These are phyloP conservation scores for Cercospora nicotianae DNA, from an alignment of 2,329 filamentous ascomycete species.

Conservation along the genomic window DNA sequence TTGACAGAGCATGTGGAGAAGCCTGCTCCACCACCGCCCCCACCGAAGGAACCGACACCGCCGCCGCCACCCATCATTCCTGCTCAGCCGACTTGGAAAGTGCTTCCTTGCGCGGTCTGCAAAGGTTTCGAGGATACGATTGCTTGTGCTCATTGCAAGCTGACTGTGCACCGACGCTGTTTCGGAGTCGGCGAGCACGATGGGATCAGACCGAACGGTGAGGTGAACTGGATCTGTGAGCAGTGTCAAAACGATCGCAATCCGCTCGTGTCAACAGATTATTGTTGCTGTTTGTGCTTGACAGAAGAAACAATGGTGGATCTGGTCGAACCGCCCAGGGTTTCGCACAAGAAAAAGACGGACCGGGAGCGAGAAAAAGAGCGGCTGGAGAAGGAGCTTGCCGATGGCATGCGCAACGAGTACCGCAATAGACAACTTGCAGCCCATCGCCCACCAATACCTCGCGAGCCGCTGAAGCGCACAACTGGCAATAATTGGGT, in stretches of 20 bases:
- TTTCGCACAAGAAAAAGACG: conserved; percentile 81
- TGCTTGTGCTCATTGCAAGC: conserved; percentile 82
- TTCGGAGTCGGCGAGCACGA: conserved; percentile 75
- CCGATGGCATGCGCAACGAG: conserved; percentile 73
- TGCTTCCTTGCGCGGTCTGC: conserved; percentile 84
- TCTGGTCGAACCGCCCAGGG: conserved; percentile 77
- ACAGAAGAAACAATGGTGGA: conserved; percentile 79
- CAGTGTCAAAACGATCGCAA: conserved; percentile 94
- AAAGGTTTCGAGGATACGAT: conserved; percentile 68
- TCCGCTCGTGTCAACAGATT: conserved; percentile 87
- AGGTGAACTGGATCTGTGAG: conserved; percentile 87
- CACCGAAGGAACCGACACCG: conserved; percentile 57
- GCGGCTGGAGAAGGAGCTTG: conserved; percentile 77
- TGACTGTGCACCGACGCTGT: conserved; percentile 88
- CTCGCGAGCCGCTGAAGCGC: conserved; percentile 86
- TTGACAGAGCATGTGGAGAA: conserved; percentile 58
- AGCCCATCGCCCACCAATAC: conserved; percentile 76
- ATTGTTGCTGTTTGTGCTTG: conserved; percentile 90
- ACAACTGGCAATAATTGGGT: conserved; percentile 98
- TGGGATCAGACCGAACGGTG: conserved; percentile 52
- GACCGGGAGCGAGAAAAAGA: conserved; percentile 91
- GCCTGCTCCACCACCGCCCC: conserved; percentile 49
- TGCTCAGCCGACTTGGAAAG: conserved; percentile 74
- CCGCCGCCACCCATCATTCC: conserved; percentile 66
- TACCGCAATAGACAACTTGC: conserved; percentile 83